A percentile compares a stretch with the other conserved stretches of the same genome.
Evolutionary conservation across 306 rosid species (phyloP).

Genomic region (Mimosa pudica): DNA sequence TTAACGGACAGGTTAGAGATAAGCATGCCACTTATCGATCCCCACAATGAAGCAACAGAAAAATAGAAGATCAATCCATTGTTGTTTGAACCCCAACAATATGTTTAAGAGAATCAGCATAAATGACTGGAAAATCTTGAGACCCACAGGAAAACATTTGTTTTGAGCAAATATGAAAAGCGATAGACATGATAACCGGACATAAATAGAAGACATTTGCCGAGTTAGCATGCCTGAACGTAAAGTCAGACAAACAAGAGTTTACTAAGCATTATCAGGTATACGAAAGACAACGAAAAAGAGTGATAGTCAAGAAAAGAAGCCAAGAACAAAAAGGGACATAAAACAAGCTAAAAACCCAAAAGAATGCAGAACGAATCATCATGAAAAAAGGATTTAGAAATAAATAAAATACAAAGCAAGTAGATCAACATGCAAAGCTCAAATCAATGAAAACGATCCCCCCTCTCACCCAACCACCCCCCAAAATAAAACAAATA

Average conservation of each 20-base stretch:
- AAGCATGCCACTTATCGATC: neutral
- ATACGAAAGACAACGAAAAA: neutral
- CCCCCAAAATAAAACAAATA: neutral
- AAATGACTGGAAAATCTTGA: neutral
- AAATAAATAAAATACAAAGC: neutral
- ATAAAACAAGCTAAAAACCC: neutral
- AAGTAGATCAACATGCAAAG: constrained; percentile 1
- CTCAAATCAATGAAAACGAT: neutral
- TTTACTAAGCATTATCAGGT: neutral
- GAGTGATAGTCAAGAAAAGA: neutral
- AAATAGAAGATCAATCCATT: neutral
- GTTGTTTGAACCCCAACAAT: neutral
- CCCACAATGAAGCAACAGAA: neutral
- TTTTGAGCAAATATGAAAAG: neutral
- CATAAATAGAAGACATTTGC: neutral
- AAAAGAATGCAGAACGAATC: neutral
- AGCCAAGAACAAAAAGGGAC: neutral
- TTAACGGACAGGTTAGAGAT: constrained; percentile 11
- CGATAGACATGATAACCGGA: neutral
- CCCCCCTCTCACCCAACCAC: neutral
- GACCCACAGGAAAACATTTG: neutral
- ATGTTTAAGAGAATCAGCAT: neutral
- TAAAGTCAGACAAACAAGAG: neutral
- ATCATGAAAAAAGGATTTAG: neutral
- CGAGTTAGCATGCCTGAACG: neutral